These are phyloP conservation scores for Neoboletus brunneissimus DNA, from an alignment of 768 basidiomycete species.

Conservation along the genomic window DNA sequence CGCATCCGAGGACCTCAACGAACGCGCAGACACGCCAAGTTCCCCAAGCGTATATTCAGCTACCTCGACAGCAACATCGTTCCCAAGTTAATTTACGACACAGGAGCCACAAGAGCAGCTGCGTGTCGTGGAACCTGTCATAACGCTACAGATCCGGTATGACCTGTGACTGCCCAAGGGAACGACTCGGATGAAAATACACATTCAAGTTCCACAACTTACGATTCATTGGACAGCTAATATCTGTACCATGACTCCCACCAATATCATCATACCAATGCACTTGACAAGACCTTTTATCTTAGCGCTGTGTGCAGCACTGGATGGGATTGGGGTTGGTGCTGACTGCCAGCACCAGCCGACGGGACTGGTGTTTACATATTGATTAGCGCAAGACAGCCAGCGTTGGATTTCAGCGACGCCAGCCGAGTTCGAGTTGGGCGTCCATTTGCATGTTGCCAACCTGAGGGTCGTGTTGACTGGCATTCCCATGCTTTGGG, in stretches of 20 bases:
- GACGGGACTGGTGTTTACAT: neutral
- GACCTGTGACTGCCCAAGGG: neutral
- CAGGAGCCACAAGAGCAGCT: neutral
- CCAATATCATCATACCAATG: neutral
- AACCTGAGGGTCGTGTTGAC: neutral
- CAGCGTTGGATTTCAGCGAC: neutral
- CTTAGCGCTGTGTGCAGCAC: neutral
- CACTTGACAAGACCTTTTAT: neutral
- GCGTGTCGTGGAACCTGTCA: neutral
- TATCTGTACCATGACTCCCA: neutral
- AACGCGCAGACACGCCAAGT: no score
- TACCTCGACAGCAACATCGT: no score
- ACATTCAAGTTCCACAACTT: neutral
- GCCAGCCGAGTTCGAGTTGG: neutral
- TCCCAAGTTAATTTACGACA: neutral
- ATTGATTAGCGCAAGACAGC: neutral
- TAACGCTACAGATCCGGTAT: neutral
- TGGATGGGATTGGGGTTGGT: neutral
- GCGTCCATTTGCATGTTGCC: constrained; percentile 1
- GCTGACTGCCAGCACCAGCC: neutral
- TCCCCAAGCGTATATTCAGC: no score
- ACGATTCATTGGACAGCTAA: neutral
- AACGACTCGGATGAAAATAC: neutral
- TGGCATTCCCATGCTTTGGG: neutral
- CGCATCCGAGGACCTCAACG: no score